These are phyloP conservation scores for Apiotrichum mycotoxinovorans DNA, from an alignment of 1,284 basidiomycete genomes.

Conservation along the genomic window DNA sequence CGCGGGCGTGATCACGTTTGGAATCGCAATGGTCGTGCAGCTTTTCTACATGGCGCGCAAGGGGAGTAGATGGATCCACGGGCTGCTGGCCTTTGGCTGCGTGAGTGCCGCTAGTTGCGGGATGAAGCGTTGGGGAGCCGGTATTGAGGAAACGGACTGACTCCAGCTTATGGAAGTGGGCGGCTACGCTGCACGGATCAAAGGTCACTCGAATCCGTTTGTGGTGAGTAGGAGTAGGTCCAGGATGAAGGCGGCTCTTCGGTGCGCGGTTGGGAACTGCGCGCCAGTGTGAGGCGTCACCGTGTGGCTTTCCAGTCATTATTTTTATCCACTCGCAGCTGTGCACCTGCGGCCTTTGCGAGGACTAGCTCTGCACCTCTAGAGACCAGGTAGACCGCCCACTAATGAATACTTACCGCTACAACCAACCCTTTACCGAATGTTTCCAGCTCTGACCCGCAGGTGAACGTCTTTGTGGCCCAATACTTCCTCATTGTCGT, in stretches of 20 bases:
- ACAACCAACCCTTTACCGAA: too few relatives aligned
- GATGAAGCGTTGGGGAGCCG: not conserved
- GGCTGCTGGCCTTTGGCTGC: conserved; percentile 23
- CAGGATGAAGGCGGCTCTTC: too few relatives aligned
- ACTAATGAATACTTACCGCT: too few relatives aligned
- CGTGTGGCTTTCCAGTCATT: too few relatives aligned
- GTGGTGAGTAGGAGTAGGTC: conserved; percentile 6
- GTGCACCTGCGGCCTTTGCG: too few relatives aligned
- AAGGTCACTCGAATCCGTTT: conserved; percentile 27
- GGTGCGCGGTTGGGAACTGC: too few relatives aligned
- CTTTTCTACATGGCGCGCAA: conserved; percentile 23
- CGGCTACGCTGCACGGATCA: conserved; percentile 34
- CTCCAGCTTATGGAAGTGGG: conserved; percentile 36
- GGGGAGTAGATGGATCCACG: conserved; percentile 26
- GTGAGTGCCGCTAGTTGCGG: conserved; percentile 12
- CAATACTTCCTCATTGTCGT: conserved; percentile 52
- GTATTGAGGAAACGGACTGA: not conserved
- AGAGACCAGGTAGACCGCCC: too few relatives aligned
- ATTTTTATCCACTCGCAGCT: too few relatives aligned
- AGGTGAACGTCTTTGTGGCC: conserved; percentile 27
- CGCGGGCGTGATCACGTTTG: conserved; percentile 39
- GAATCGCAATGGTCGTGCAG: conserved; percentile 34
- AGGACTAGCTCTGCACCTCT: too few relatives aligned
- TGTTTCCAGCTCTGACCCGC: not conserved
- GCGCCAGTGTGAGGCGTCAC: too few relatives aligned